A percentile compares a stretch with the other conserved stretches of the same genome.
phyloP scores from a whole-genome alignment of 2,329 filamentous ascomycete genomes.

The Fusarium sarcochroum region DNA sequence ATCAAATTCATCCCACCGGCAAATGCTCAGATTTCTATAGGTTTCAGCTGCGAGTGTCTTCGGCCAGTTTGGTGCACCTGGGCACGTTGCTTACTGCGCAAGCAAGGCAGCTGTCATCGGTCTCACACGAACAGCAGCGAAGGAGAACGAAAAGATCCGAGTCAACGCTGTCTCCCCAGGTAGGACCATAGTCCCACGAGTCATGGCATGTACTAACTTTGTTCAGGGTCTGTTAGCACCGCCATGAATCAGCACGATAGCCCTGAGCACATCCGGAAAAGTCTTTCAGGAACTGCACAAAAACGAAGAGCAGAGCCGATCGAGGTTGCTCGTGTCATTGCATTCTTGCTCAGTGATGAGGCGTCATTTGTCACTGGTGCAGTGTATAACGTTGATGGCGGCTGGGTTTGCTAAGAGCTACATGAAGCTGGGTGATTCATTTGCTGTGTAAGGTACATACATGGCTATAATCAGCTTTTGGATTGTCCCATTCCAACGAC shows the following conservation, averaged over 20 bases:
- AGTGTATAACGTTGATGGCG: slow-evolving; percentile 59
- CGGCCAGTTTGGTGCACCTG: slow-evolving; percentile 50
- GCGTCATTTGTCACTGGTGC: slow-evolving; percentile 45
- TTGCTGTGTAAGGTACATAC: no score
- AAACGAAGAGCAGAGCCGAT: slow-evolving; percentile 28
- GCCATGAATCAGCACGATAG: slow-evolving; percentile 36
- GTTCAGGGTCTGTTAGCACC: slow-evolving; percentile 30
- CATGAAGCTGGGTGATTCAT: no score
- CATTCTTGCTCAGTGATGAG: slow-evolving; percentile 46
- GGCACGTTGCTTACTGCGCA: slow-evolving; percentile 49
- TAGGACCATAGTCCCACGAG: fast-evolving
- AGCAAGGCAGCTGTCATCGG: slow-evolving; percentile 53
- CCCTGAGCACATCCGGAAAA: slow-evolving; percentile 21
- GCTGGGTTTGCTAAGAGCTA: slow-evolving; percentile 41
- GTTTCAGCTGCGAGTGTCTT: slow-evolving; percentile 52
- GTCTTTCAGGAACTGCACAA: slow-evolving; percentile 25
- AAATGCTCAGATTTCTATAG: slow-evolving; percentile 49
- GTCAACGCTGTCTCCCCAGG: slow-evolving; percentile 39
- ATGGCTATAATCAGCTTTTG: no score
- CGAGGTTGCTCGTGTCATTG: slow-evolving; percentile 36
- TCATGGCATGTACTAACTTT: not conserved
- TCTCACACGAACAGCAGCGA: slow-evolving; percentile 49
- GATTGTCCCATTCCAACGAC: no score
- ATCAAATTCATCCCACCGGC: slow-evolving; percentile 50
- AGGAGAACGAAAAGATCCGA: slow-evolving; percentile 40